A percentile compares a stretch with the other conserved stretches of the same genome.
Conservation (phyloP, 164 flowering plant species). For the Nymphaea thermarum region DNA sequence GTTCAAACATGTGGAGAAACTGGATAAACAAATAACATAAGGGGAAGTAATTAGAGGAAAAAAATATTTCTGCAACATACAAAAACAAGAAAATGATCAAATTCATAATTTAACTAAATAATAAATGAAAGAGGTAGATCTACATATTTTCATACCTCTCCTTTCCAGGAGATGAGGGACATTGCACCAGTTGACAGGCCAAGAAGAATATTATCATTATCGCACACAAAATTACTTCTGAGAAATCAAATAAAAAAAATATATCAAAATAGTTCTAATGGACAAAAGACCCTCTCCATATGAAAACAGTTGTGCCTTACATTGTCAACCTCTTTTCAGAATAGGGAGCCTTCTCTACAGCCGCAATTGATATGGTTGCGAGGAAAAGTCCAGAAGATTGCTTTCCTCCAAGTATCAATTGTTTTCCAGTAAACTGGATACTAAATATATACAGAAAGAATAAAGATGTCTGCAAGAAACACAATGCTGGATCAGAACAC, state of each 20-base stretch:
- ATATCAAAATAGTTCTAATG: neutral
- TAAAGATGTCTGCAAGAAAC: slow-evolving; percentile 73
- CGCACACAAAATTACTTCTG: slow-evolving; percentile 94
- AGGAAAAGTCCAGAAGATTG: slow-evolving; percentile 66
- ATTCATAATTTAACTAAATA: neutral
- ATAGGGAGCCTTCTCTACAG: slow-evolving; percentile 77
- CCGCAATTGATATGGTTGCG: slow-evolving; percentile 51
- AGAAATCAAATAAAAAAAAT: slow-evolving; percentile 5
- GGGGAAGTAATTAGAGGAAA: neutral
- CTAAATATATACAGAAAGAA: slow-evolving; percentile 74
- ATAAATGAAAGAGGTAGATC: too few relatives aligned
- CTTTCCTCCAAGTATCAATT: slow-evolving; percentile 73
- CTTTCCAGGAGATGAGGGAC: slow-evolving; percentile 87
- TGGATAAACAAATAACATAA: slow-evolving; percentile 16
- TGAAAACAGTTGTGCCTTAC: slow-evolving; percentile 28
- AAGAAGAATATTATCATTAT: slow-evolving; percentile 60
- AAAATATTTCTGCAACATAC: neutral
- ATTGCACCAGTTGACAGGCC: slow-evolving; percentile 89
- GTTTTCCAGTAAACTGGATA: slow-evolving; percentile 62
- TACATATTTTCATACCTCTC: slow-evolving; percentile 53
- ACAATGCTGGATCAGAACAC: neutral
- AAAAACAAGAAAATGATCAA: neutral
- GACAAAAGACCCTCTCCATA: neutral
- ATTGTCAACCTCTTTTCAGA: slow-evolving; percentile 39
- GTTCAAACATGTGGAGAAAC: slow-evolving; percentile 56